Base-by-base conservation (phyloP, 306 rosid species). In the Cercis canadensis region DNA sequence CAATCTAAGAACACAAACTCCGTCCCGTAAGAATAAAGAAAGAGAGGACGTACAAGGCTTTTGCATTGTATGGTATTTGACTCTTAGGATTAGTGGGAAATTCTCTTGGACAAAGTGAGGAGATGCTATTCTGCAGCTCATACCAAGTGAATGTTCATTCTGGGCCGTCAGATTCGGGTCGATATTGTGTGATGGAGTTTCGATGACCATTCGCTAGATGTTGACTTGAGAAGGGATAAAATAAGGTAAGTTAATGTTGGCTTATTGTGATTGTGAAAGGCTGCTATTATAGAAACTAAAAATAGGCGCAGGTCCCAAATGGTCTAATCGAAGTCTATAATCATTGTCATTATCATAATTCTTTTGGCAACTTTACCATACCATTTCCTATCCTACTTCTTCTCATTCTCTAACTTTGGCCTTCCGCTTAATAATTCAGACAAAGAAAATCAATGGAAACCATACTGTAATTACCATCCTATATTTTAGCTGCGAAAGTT, bases 161-260 rank as follows among this genome's bases (percentile, higher is more conserved):
- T 60, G 54, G 14, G 45, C 81, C 85, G 85, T 78, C 5, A 0
- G 76, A 68, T 77, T 31, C 12, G 39, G 62, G 4, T 62, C 19
- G 18, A 33, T 58, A 41, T 47, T 8, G 29, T 49, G 69, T 32
- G 69, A 59, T 44, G 52, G 18, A 4, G 41, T 36, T 34, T 70
- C 4, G 32, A 8, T 41, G n/a, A 52, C 9, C 9, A 29, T 17
- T 70, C 4, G 68, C 77, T 72, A 62, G 58, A 51, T 70, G 76
- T 66, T 61, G 87, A 74, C 65, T 49, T 55, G 67, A 65, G 63
- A 67, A 52, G 51, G 37, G 1, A n/a, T 12, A 19, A 12, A 11
- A 14, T 57, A 62, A 62, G 70, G 33, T 5, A 55, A 69, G 67
- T 65, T 65, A 13, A 19, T 5, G 2, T 8, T 57, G 57, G 57